Conservation (phyloP, 176 grass and related monocot genomes). For the Triticum monococcum region DNA sequence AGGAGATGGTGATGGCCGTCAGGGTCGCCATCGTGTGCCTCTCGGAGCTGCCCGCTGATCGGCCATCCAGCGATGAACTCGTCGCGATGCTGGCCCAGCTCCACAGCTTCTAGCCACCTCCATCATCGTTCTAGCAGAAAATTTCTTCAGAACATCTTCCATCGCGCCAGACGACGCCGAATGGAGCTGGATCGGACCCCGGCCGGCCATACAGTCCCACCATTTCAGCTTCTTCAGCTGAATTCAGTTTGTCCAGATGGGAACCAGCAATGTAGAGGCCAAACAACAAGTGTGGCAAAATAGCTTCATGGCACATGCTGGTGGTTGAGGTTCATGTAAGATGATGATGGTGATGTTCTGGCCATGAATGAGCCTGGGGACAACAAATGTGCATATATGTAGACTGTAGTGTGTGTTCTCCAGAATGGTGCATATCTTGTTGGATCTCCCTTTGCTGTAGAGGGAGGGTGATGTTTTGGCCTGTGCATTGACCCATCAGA, state of each 20-base stretch:
- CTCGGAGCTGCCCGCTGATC: slow-evolving; percentile 72
- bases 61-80: slow-evolving; percentile 94
- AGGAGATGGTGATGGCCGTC: slow-evolving; percentile 91
- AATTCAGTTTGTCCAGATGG: slow-evolving; percentile 13
- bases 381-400: slow-evolving; percentile 21
- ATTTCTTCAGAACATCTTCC: neutral
- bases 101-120: slow-evolving; percentile 51
- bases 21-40: slow-evolving; percentile 88
- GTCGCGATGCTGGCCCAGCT: slow-evolving; percentile 85
- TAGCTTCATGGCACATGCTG: slow-evolving; percentile 2
- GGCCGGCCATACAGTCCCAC: neutral
- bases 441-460: slow-evolving; percentile 9
- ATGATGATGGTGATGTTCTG: slow-evolving; percentile 8
- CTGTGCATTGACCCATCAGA: slow-evolving; percentile 29
- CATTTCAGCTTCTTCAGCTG: neutral
- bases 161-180: neutral
- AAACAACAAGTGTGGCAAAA: neutral
- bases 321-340: neutral
- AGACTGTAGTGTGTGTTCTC: neutral
- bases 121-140: neutral
- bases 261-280: neutral
- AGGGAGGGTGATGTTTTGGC: neutral
- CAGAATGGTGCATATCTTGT: slow-evolving; percentile 7
- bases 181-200: neutral
- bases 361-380: neutral